Conservation (phyloP, 176 grass and related monocot species). For the Microstegium vimineum region DNA sequence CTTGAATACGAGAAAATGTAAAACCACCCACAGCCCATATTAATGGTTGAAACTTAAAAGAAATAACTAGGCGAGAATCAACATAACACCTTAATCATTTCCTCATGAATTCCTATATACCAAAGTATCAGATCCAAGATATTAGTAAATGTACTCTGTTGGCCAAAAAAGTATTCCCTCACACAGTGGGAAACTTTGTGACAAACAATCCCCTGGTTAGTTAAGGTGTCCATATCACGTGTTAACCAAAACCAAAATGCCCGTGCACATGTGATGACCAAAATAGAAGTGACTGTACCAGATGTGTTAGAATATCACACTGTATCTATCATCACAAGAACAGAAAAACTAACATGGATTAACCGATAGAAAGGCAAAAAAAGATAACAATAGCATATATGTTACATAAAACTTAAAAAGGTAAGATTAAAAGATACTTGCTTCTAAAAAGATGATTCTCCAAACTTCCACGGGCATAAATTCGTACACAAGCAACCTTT, state of each 20-base stretch:
- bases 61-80: background rate
- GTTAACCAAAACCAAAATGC: background rate
- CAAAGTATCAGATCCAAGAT: constrained; percentile 6
- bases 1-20: background rate
- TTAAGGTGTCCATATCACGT: background rate
- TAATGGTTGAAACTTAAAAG: background rate
- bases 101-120: background rate
- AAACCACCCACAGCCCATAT: constrained; percentile 5
- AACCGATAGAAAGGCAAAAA: background rate
- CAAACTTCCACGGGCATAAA: constrained; percentile 98
- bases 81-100: background rate
- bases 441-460: constrained; percentile 99
- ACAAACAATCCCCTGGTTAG: background rate
- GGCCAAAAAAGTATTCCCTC: background rate
- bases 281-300: background rate
- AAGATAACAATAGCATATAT: constrained; percentile 5
- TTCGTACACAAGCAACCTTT: constrained; percentile 93
- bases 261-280: background rate
- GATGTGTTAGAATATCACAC: background rate
- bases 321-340: background rate
- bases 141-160: background rate
- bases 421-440: constrained; percentile 31
- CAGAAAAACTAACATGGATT: background rate
- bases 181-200: background rate
- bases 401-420: background rate